phyloP scores from a whole-genome alignment of 2,329 filamentous ascomycete genomes.

The Talaromyces sp. region DNA sequence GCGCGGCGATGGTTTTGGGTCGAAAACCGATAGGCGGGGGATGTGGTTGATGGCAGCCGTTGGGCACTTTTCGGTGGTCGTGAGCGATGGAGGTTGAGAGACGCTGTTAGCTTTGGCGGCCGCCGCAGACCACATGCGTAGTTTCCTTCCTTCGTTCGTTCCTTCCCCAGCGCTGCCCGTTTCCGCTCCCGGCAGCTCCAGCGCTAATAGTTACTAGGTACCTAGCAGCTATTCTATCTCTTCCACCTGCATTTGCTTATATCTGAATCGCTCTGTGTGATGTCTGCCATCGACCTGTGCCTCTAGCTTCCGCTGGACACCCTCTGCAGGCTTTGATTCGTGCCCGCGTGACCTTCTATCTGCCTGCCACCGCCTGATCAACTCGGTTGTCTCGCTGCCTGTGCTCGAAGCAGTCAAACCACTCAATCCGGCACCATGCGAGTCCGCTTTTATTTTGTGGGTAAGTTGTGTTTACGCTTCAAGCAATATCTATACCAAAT shows the following conservation, averaged over 20 bases:
- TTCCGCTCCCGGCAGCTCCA: constrained; percentile 11
- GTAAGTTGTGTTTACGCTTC: constrained; percentile 48
- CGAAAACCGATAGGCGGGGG: constrained; percentile 29
- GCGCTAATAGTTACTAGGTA: neutral
- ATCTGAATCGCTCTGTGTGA: neutral
- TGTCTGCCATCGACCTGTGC: constrained; percentile 1
- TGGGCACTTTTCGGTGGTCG: constrained; percentile 35
- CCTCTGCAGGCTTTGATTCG: neutral
- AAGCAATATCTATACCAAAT: neutral
- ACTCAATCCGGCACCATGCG: constrained; percentile 56
- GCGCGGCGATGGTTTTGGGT: constrained; percentile 24
- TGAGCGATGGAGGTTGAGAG: constrained; percentile 21
- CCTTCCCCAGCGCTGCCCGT: neutral
- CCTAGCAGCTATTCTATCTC: neutral
- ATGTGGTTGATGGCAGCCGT: constrained; percentile 36
- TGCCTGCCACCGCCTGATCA: neutral
- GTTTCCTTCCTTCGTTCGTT: constrained; percentile 17
- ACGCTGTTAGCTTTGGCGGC: constrained; percentile 9
- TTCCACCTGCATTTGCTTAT: neutral
- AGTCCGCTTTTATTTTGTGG: constrained; percentile 83
- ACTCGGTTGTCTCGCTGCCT: neutral
- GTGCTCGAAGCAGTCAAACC: neutral
- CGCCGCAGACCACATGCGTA: constrained; percentile 25
- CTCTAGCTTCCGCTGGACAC: neutral
- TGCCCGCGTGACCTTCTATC: neutral